phyloP scores from a whole-genome alignment of 2,329 filamentous ascomycete species.

The Ophiostoma ips region DNA sequence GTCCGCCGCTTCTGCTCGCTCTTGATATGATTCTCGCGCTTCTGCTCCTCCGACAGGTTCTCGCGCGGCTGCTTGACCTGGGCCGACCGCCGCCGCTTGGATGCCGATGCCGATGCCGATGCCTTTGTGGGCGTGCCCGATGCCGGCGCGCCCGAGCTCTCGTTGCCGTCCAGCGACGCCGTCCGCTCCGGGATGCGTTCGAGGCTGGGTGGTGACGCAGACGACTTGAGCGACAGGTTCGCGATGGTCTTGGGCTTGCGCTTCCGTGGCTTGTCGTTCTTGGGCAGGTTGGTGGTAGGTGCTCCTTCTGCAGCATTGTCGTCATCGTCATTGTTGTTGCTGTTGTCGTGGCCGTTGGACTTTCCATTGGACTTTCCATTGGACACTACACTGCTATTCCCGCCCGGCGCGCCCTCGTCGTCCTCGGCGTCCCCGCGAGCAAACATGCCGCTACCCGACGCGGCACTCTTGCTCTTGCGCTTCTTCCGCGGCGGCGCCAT shows the following conservation, averaged over 20 bases:
- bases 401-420: neutral
- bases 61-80: constrained; percentile 38
- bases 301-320: neutral
- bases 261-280: constrained; percentile 5
- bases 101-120: neutral
- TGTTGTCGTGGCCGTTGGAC: neutral
- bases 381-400: no score
- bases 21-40: constrained; percentile 72
- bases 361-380: no score
- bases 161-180: neutral
- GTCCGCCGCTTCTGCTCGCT: constrained; percentile 80
- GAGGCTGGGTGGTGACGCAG: constrained; percentile 1
- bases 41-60: constrained; percentile 71
- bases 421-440: constrained; percentile 12
- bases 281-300: neutral
- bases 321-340: neutral
- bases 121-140: neutral
- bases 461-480: constrained; percentile 33
- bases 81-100: constrained; percentile 3
- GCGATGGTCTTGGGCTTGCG: constrained; percentile 3
- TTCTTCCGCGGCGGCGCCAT: constrained; percentile 35
- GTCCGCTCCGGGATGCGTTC: neutral
- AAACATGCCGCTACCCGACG: neutral
- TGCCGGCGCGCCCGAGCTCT: neutral
- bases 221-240: neutral